A percentile compares a stretch with the other conserved stretches of the same genome.
Evolutionary conservation across 2,329 filamentous ascomycete species (phyloP).

Genomic region (Calonectria naviculata): DNA sequence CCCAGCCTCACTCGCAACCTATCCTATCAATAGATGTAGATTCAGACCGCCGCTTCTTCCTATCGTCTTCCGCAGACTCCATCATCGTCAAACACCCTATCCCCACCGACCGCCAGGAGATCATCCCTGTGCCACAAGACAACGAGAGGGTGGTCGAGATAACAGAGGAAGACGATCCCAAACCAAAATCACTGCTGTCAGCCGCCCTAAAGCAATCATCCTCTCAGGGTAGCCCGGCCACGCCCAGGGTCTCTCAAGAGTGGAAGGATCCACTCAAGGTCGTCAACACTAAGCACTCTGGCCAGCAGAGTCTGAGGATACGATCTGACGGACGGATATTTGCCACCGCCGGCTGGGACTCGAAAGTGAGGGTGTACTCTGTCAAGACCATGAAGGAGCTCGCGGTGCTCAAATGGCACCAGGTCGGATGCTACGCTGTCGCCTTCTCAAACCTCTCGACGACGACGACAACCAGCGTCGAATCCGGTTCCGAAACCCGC

Average conservation of each 20-base stretch:
- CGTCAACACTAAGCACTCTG: slow-evolving; percentile 85
- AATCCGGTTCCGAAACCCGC: slow-evolving; percentile 29
- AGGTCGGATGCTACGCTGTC: slow-evolving; percentile 85
- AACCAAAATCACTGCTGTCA: slow-evolving; percentile 38
- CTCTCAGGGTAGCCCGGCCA: background rate
- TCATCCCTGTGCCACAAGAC: slow-evolving; percentile 31
- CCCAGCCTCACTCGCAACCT: slow-evolving; percentile 80
- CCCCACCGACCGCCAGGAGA: slow-evolving; percentile 47
- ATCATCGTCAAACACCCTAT: slow-evolving; percentile 81
- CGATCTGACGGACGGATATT: slow-evolving; percentile 86
- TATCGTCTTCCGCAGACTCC: slow-evolving; percentile 87
- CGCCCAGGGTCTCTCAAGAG: slow-evolving; percentile 35
- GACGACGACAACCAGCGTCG: slow-evolving; percentile 17
- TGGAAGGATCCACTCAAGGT: slow-evolving; percentile 66
- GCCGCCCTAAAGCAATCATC: slow-evolving; percentile 25
- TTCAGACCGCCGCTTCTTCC: slow-evolving; percentile 66
- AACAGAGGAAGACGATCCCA: slow-evolving; percentile 25
- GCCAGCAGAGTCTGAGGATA: slow-evolving; percentile 84
- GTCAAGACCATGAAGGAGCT: slow-evolving; percentile 84
- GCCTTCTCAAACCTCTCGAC: slow-evolving; percentile 70
- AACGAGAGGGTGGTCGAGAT: slow-evolving; percentile 41
- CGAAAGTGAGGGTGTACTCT: slow-evolving; percentile 83
- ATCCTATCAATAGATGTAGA: slow-evolving; percentile 78
- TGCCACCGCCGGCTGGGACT: slow-evolving; percentile 94
- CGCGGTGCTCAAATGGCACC: slow-evolving; percentile 95